Evolutionary conservation across 169 alveolate genomes (phyloP), one percentile per base, ranked within the genome.

Genomic region (Plasmodium cynomolgi): DNA sequence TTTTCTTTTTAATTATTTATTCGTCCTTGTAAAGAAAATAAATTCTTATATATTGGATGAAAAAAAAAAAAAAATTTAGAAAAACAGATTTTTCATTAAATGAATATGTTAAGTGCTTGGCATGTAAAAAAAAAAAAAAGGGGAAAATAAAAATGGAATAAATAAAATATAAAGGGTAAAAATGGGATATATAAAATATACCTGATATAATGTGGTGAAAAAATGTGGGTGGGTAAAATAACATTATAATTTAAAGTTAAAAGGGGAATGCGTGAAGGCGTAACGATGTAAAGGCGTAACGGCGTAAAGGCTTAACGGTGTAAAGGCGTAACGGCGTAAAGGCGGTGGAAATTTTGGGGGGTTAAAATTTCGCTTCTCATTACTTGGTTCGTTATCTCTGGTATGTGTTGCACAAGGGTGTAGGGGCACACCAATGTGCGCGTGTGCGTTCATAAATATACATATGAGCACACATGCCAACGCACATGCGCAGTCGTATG

Each of bases 1-100:
- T 85, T 74, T 75, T 54, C 79, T 73, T 71, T 84, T 84, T 84
- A 84, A 84, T 84, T 84, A 84, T 84, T 84, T 84, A 68, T 68
- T 84, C 92, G 74, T 84, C 82, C 92, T 84, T 33, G 92, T 84
- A 54, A 68, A 68, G 92, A 54, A 62, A 62, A 68, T 50, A 68
- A 84, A 6, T 84, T 84, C 33, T 62, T 84, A 31, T 71, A 84
- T 71, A 71, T 84, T 11, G 50, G 82, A 37, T 23, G 54, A 72
- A 29, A 29, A 34, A 54, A 68, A 83, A 83, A 47, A 84, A 84
- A 84, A 84, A 84, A 84, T 34, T 31, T 68, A 84, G 83, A 84
- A 84, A 84, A 83, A 83, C 72, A 71, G 20, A 68, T 68, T 71
- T 84, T 84, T 39, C 92, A 34, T 84, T 84, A 84, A 68, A 84